These are phyloP conservation scores for Sugiyamaella xylanicola DNA, from an alignment of 1,139 yeast species.

Conservation along the genomic window DNA sequence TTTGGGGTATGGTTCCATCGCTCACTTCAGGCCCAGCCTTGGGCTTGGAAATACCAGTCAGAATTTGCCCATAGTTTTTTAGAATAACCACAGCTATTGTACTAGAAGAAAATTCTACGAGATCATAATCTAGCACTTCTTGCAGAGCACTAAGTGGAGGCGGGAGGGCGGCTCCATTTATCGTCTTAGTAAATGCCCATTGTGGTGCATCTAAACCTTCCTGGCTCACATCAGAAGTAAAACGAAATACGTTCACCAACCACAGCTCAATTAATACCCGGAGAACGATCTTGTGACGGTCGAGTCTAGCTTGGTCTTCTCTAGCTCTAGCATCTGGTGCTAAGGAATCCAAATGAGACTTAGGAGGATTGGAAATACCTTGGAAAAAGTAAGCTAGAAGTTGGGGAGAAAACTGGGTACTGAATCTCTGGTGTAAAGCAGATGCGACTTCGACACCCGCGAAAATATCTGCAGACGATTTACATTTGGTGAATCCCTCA, in stretches of 20 bases:
- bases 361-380: slow-evolving; percentile 49
- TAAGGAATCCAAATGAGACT: slow-evolving; percentile 39
- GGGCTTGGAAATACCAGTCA: slow-evolving; percentile 24
- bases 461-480: slow-evolving; percentile 58
- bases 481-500: slow-evolving; percentile 62
- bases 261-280: slow-evolving; percentile 64
- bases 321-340: slow-evolving; percentile 44
- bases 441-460: slow-evolving; percentile 72
- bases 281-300: slow-evolving; percentile 54
- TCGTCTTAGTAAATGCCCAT: slow-evolving; percentile 42
- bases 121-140: slow-evolving; percentile 55
- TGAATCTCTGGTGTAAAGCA: slow-evolving; percentile 76
- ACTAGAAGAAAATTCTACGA: slow-evolving; percentile 45
- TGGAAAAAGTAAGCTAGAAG: slow-evolving; percentile 53
- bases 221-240: slow-evolving; percentile 28
- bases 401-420: slow-evolving; percentile 53
- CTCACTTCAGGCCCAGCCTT: slow-evolving; percentile 28
- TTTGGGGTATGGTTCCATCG: neutral
- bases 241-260: slow-evolving; percentile 51
- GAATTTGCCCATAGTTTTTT: slow-evolving; percentile 49
- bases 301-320: slow-evolving; percentile 49
- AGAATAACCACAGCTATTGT: slow-evolving; percentile 53
- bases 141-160: slow-evolving; percentile 55
- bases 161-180: slow-evolving; percentile 39
- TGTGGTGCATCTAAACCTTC: slow-evolving; percentile 45